Evolutionary conservation across 345 rosid species (phyloP), one percentile per base, ranked within the genome.

Genomic region (Gossypium ekmanianum): DNA sequence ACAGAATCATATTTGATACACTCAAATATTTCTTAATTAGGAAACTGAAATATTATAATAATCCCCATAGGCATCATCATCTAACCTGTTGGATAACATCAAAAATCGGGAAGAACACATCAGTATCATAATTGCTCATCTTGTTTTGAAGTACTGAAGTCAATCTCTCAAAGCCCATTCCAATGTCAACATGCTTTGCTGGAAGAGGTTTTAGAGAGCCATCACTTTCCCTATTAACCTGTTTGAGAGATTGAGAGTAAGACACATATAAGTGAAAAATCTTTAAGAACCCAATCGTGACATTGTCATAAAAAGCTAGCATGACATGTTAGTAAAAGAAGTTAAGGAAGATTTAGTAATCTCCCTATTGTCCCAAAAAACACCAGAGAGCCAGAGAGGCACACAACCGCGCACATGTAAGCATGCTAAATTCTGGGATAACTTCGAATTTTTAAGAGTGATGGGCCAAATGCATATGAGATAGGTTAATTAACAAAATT

Each of bases 61-160:
- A 45, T 17, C 7, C 41, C 27, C 26, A 45, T 6, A 2, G 34
- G 34, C 20, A 41, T 72, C 52, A 73, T 61, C 66, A 73, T 45
- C 77, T 79, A 85, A 90, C 99, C 94, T 88, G 84, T 73, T 86
- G 94, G 79, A 95, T 93, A 73, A 91, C 96, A 78, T 90, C 90
- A 81, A 95, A 95, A 74, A 95, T 88, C 74, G 97, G 99, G 82
- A 89, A 12, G 84, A 95, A 95, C 55, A 93, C 94, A 82, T 95
- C 99, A 73, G 99, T 95, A 78, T 95, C 99, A 78, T 93, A 95
- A 80, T 91, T 95, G 94, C 98, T 95, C 97, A 95, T 93, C 88
- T 87, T 91, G 82, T 90, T 89, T 83, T 95, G 99, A 68, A 95
- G 93, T 73, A 93, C 82, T 59, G 97, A 91, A 79, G 97, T 88